phyloP scores from a whole-genome alignment of 192 early-diverging fungal species.

The Haplosporangium gracile region DNA sequence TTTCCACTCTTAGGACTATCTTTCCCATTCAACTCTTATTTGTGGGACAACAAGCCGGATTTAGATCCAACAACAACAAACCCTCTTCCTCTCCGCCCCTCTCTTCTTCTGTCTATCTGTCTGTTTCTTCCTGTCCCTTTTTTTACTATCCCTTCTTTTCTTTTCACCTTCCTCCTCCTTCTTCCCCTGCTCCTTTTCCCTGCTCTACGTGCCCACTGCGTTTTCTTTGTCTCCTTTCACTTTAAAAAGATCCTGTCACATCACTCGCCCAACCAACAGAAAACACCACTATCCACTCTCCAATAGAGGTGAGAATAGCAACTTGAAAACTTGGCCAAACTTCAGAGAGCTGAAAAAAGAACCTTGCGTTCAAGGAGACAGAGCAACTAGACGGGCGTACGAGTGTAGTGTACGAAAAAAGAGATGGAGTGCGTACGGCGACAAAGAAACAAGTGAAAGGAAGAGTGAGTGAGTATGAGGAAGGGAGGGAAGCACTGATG shows the following conservation, averaged over 20 bases:
- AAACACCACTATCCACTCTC: neutral
- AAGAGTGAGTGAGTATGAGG: too few relatives aligned
- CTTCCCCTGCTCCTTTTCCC: neutral
- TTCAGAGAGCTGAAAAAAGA: neutral
- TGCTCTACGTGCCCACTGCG: neutral
- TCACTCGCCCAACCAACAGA: too few relatives aligned
- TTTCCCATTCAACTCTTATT: neutral
- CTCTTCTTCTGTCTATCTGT: too few relatives aligned
- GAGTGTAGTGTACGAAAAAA: too few relatives aligned
- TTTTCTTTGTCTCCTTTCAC: neutral
- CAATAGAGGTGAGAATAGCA: neutral
- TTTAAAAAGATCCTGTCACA: neutral
- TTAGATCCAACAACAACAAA: too few relatives aligned
- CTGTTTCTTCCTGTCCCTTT: too few relatives aligned
- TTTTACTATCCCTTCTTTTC: too few relatives aligned
- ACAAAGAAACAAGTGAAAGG: too few relatives aligned
- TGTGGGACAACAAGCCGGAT: too few relatives aligned
- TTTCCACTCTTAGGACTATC: neutral
- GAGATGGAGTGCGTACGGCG: too few relatives aligned
- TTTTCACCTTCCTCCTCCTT: neutral
- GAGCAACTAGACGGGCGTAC: neutral
- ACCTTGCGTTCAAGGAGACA: constrained; percentile 6
- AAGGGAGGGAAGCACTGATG: neutral
- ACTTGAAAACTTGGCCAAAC: neutral
- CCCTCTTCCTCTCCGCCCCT: too few relatives aligned